Base-by-base conservation (phyloP, 768 basidiomycete genomes). In the Postia placenta region DNA sequence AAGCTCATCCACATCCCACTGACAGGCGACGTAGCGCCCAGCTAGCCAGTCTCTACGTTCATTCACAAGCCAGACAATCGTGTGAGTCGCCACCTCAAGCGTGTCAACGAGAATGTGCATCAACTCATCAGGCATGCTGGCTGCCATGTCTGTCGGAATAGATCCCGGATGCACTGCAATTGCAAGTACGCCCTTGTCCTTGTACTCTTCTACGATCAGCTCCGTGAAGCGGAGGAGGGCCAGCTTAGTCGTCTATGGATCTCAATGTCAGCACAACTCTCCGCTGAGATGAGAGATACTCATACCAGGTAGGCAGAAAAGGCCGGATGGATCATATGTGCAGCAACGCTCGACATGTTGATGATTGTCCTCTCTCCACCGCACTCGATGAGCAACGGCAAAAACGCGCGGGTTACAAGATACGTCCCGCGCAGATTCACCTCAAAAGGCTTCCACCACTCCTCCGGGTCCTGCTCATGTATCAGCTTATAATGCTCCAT, bases 391-490 rank as follows among this genome's bases (percentile, higher is more conserved):
- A 54, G 39, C n/a, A 50, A 38, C 38, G 12, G 33, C 5, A 41
- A 36, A 14, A 41, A 19, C 2, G 11, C 56, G 45, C 27, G 37
- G 39, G 36, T 48, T 23, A 70, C 72, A 60, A 67, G 59, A 46
- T 52, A 66, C 30, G 61, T 66, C 39, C 75, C 63, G 42, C 68
- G 55, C 3, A 67, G 69, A 46, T 74, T 75, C 45, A 69, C 63
- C 38, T 67, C 62, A 44, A 74, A 74, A 30, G 74, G 67, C 11
- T 67, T 40, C 6, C 48, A 35, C 19, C 69, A 63, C 1, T 71
- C 73, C 24, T 46, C 59, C 15, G 60, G 59, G 6, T 70, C 69
- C 0, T 62, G 45, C 0, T 61, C 64, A 5, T 53, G 64, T 49
- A 74, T 72, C 11, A 68, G 58, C 55, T 72, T 72, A 20, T 62